Evolutionary conservation across 2,329 filamentous ascomycete genomes (phyloP), one percentile per base, ranked within the genome.

Genomic region (Coniella vitis): DNA sequence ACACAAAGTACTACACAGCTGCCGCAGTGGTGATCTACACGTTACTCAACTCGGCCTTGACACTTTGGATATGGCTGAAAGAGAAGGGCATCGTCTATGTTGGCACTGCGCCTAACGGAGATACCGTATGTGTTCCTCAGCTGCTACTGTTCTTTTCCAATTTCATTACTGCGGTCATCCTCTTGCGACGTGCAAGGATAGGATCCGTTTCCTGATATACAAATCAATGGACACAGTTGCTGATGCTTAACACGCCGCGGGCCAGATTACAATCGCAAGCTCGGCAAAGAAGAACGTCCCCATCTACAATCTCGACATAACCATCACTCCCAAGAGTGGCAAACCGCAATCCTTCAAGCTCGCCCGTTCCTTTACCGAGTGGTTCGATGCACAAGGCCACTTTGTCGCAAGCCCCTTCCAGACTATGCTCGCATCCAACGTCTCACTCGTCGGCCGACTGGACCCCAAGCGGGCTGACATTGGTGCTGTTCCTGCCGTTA

Each of bases 61-160:
- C 87, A 34, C 78, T 82, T 59, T 98, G 93, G 93, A 80, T 94
- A 51, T 86, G 81, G 75, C 76, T 76, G 20, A 84, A 93, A 20
- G 93, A 98, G 72, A 84, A 83, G 57, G 85, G 87, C 0, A 78
- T 81, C 31, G 78, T 97, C 9, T 98, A 96, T 64, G 78, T 85
- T 48, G 93, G 91, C 48, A 72, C 68, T 0, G 66, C 75, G 1
- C 81, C 80, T 12, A 76, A 80, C 13, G 87, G 87, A 7, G 78
- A 81, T 34, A 83, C 81, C 71, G 81, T 86, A 67, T 55, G 67
- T 57, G n/a, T n/a, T n/a, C n/a, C n/a, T n/a, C n/a, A n/a, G n/a
- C n/a, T n/a, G n/a, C n/a, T n/a, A n/a, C n/a, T n/a, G n/a, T n/a
- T n/a, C n/a, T n/a, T n/a, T n/a, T n/a, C n/a, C 7, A 7, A 4